A percentile compares a stretch with the other conserved stretches of the same genome.
Evolutionary conservation across 768 basidiomycete species (phyloP).

Genomic region (Pleurotus giganteus): DNA sequence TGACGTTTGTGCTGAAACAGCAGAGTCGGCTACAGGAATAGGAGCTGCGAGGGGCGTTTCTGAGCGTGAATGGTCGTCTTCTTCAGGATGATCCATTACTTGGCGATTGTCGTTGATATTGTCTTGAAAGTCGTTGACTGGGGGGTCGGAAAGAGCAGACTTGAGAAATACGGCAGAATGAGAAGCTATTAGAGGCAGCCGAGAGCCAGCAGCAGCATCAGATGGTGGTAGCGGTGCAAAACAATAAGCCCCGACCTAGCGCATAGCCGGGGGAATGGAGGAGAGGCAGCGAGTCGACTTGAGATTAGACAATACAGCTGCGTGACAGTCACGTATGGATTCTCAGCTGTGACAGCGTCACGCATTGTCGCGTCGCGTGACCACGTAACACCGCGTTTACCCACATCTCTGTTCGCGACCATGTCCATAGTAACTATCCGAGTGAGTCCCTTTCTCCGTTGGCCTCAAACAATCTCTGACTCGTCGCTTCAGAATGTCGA

Average conservation of each 20-base stretch:
- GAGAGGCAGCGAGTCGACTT: no score
- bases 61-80: constrained; percentile 27
- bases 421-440: constrained; percentile 75
- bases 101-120: constrained; percentile 3
- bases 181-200: background rate
- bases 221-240: background rate
- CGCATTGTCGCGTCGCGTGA: background rate
- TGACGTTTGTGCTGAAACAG: constrained; percentile 7
- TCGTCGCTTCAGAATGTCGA: constrained; percentile 64
- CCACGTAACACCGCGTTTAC: background rate
- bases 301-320: background rate
- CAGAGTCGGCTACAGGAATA: constrained; percentile 13
- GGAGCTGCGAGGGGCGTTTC: constrained; percentile 24
- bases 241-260: background rate
- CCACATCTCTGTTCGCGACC: background rate
- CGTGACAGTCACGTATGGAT: background rate
- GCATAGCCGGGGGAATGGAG: background rate
- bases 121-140: background rate
- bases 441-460: constrained; percentile 33
- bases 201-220: background rate
- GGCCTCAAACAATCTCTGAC: background rate
- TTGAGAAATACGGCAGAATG: background rate
- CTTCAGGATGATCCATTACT: constrained; percentile 11
- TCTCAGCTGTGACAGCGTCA: background rate
- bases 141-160: background rate